These are phyloP conservation scores for Elymus sibiricus DNA, from an alignment of 176 grass and related monocot genomes.

Conservation along the genomic window DNA sequence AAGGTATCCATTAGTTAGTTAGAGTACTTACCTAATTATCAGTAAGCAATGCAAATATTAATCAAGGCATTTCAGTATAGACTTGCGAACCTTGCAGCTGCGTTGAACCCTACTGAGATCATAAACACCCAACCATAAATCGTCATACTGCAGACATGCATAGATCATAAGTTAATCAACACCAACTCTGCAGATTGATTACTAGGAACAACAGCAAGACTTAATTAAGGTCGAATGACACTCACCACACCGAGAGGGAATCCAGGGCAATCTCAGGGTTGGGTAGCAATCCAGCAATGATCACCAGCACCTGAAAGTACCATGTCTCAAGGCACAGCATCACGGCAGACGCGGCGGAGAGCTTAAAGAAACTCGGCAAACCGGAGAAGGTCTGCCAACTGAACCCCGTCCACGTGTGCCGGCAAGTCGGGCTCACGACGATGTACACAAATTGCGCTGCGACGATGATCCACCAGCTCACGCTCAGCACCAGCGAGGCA, in stretches of 20 bases:
- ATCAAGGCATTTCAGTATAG: no score
- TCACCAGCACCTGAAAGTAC: slow-evolving; percentile 11
- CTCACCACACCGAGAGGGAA: not conserved
- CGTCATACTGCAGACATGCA: no score
- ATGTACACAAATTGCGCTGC: not conserved
- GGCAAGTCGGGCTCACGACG: not conserved
- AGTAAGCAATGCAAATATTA: no score
- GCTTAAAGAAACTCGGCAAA: not conserved
- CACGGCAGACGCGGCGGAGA: not conserved
- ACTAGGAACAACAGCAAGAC: not conserved
- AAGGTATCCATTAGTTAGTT: no score
- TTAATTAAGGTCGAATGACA: not conserved
- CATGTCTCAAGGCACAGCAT: slow-evolving; percentile 20
- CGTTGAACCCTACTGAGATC: no score
- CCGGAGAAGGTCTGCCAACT: not conserved
- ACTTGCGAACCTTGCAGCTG: no score
- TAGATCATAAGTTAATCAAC: no score
- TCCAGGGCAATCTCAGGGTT: slow-evolving; percentile 5
- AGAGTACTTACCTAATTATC: no score
- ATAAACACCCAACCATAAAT: no score
- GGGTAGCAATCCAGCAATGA: not conserved
- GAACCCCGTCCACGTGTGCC: not conserved
- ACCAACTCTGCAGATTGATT: not conserved
- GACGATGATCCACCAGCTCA: slow-evolving; percentile 18
- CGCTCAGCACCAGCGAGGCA: not conserved